phyloP scores from a whole-genome alignment of 441 rosid species.

The Eruca vesicaria region DNA sequence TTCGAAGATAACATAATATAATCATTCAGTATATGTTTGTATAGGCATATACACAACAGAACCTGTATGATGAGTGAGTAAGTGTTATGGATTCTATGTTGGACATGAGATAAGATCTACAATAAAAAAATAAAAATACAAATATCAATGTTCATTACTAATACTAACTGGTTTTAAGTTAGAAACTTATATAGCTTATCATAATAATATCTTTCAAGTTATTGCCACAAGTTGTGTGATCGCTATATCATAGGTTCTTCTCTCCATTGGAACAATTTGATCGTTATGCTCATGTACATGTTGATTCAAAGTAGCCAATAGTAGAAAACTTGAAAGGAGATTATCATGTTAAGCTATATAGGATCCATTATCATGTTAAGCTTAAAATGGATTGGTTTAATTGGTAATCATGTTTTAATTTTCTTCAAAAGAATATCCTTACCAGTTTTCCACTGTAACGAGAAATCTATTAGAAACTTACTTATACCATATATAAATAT shows the following conservation, averaged over 20 bases:
- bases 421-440: background rate
- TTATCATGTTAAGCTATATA: background rate
- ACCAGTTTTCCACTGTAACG: background rate
- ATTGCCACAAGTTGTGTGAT: too few species aligned
- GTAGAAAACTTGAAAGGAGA: background rate
- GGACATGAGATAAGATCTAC: too few species aligned
- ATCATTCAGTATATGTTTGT: background rate
- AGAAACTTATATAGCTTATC: too few species aligned
- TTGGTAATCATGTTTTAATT: background rate
- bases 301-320: background rate
- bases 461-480: background rate
- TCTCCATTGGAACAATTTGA: too few species aligned
- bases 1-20: background rate
- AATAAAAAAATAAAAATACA: too few species aligned
- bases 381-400: background rate
- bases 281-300: background rate
- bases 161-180: too few species aligned
- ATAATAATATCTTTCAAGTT: too few species aligned
- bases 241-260: too few species aligned
- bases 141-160: too few species aligned
- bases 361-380: background rate
- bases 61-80: too few species aligned
- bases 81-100: too few species aligned
- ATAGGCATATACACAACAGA: background rate
- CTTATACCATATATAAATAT: constrained; percentile 9